Percentiles rank a stretch among this genome's conserved stretches.
phyloP scores from a whole-genome alignment of 371 early-diverging fungal species.

The Encephalitozoon cuniculi region DNA sequence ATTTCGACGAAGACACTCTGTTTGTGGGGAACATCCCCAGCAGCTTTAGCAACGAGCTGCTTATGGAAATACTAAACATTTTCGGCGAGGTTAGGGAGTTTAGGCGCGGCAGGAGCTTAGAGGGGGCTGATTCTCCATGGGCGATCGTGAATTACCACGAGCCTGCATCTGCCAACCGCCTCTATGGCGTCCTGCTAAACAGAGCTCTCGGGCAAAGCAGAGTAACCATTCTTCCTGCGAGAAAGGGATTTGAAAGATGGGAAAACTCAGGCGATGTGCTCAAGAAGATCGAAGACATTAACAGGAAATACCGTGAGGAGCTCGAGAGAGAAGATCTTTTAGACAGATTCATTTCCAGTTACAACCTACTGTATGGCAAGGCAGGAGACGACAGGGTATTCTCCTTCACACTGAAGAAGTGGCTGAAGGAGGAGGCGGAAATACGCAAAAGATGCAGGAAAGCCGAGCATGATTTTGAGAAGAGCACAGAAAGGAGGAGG shows the following conservation, averaged over 20 bases:
- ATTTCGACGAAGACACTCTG: background rate
- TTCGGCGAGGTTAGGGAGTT: background rate
- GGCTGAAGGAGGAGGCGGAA: background rate
- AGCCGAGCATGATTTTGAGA: background rate
- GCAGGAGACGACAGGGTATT: background rate
- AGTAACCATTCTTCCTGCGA: background rate
- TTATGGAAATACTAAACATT: background rate
- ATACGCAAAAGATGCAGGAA: background rate
- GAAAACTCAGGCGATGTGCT: background rate
- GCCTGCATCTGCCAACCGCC: background rate
- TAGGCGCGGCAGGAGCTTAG: background rate
- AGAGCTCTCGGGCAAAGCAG: background rate
- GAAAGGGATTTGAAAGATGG: background rate
- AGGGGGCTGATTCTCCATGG: background rate
- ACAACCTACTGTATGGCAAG: background rate
- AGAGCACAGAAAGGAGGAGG: background rate
- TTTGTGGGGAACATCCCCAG: background rate
- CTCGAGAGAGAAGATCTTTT: background rate
- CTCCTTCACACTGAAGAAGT: background rate
- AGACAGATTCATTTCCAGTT: background rate
- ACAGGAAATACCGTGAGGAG: background rate
- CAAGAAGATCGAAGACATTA: background rate
- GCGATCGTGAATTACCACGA: background rate
- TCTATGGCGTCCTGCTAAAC: background rate
- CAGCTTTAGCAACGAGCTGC: background rate